Percentiles rank a stretch among this genome's conserved stretches.
Conservation (phyloP, 306 rosid genomes). For the Quercus robur region DNA sequence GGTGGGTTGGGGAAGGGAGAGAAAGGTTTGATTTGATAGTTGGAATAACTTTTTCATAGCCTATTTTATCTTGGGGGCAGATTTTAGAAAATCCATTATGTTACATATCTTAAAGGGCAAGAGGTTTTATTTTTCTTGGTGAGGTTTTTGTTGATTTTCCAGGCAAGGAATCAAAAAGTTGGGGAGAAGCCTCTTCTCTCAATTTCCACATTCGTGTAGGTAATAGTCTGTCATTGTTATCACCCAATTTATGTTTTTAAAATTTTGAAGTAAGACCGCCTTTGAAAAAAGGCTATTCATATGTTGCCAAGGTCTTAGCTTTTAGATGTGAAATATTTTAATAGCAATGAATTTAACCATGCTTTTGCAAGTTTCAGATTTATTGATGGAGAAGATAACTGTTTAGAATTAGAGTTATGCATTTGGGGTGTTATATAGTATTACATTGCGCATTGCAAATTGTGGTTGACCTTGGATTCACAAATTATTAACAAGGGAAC, state of each 20-base stretch:
- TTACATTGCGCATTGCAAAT: neutral
- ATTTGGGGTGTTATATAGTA: neutral
- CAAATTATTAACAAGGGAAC: neutral
- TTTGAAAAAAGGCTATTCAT: neutral
- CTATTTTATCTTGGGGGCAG: neutral
- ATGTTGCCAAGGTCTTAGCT: neutral
- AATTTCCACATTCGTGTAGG: slow-evolving; percentile 79
- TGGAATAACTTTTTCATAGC: neutral
- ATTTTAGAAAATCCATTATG: neutral
- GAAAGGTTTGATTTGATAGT: neutral
- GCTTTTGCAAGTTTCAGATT: neutral
- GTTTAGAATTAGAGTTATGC: neutral
- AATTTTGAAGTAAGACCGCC: slow-evolving; percentile 6
- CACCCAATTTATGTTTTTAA: slow-evolving; percentile 10
- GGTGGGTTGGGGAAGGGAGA: neutral
- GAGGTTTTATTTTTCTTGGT: slow-evolving; percentile 10
- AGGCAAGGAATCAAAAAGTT: slow-evolving; percentile 91
- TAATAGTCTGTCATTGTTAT: slow-evolving; percentile 22
- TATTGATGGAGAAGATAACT: neutral
- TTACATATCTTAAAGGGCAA: neutral
- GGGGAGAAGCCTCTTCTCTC: slow-evolving; percentile 99
- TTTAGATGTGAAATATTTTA: neutral
- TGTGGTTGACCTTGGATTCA: neutral
- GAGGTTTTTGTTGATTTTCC: slow-evolving; percentile 44
- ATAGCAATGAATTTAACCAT: neutral